Base-by-base conservation (phyloP, 1,139 yeast genomes). In the Lodderomyces pseudojiufengensis region DNA sequence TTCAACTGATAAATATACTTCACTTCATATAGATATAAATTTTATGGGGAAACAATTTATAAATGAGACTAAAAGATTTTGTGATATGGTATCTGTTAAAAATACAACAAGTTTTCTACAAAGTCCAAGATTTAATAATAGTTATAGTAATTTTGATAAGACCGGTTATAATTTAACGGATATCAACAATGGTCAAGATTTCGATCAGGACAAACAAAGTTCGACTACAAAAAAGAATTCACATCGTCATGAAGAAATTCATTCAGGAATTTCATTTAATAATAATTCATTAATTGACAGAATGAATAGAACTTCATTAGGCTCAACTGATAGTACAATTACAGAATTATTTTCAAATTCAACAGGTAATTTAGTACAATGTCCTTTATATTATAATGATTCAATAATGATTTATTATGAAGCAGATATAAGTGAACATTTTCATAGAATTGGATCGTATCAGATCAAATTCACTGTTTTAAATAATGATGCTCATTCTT, bases 1-100 rank as follows among this genome's bases (percentile, higher is more conserved):
- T 3, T 54, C 65, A 3, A 69, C 79, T 2, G 73, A 74, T 48
- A 59, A 54, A 40, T 74, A 51, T 48, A 70, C 80, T 5, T 72
- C 79, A 1, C 51, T 76, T 26, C 74, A 70, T 37, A 66, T 73
- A n/a, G 59, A 63, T 27, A 51, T 69, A 15, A 60, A 60, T 36
- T 75, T 70, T 47, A 61, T 64, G 57, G 80, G 78, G 3, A 60
- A 61, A 27, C 50, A 57, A 18, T 52, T 73, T 10, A 48, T 60
- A 15, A 61, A 63, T 38, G 67, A 69, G 33, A 64, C 64, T 41
- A 48, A 53, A 14, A 54, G 78, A 14, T 59, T 76, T 35, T 76
- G 81, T 50, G 76, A 75, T 37, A 50, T 63, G 41, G 49, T 69
- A 5, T 58, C 67, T 8, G 74, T 67, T 15, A 68, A 68, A 35